Evolutionary conservation across 352 stramenopile genomes (phyloP).

Genomic region (Phytopythium litorale): DNA sequence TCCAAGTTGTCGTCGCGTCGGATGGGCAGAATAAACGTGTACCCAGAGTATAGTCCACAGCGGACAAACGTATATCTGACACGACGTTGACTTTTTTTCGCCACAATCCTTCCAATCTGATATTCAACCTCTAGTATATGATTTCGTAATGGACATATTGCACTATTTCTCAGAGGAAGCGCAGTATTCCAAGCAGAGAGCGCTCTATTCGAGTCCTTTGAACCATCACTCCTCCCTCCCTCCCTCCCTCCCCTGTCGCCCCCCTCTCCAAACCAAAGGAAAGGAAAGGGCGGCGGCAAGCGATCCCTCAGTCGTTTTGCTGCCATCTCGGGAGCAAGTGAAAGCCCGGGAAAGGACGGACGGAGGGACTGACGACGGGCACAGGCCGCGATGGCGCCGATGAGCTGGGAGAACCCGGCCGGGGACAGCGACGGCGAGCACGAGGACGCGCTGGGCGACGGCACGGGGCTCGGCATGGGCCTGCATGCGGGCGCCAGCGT

Average conservation of each 20-base stretch:
- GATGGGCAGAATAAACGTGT: background rate
- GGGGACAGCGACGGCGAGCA: conserved; percentile 51
- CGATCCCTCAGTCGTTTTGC: conserved; percentile 25
- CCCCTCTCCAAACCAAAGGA: conserved; percentile 7
- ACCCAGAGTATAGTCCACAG: background rate
- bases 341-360: background rate
- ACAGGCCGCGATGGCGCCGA: conserved; percentile 13
- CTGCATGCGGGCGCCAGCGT: conserved; percentile 78
- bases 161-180: background rate
- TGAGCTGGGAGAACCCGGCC: conserved; percentile 71
- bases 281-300: background rate
- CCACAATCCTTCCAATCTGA: background rate
- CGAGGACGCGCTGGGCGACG: conserved; percentile 17
- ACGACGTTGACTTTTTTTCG: conserved; percentile 3
- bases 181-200: background rate
- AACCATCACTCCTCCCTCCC: background rate
- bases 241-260: background rate
- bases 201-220: background rate
- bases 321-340: conserved; percentile 8
- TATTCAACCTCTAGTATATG: background rate
- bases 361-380: background rate
- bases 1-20: background rate
- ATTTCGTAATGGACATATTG: too few species aligned
- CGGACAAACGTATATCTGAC: background rate
- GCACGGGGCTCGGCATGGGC: conserved; percentile 25